Percentiles rank a stretch among this genome's conserved stretches.
phyloP scores from a whole-genome alignment of 768 basidiomycete species.

The Agrocybe praecox region DNA sequence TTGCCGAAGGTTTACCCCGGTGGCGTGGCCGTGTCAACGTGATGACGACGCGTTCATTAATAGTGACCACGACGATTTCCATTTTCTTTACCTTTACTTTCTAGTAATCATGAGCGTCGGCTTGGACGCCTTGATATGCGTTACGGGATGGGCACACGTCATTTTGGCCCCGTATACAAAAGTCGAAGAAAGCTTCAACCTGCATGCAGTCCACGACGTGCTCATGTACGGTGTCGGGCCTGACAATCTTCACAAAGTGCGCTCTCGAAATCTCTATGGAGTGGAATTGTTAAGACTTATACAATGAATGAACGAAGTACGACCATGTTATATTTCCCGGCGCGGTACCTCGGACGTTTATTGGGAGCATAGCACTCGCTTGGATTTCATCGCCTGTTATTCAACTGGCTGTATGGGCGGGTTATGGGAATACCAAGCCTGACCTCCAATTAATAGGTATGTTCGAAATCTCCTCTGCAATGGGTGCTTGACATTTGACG shows the following conservation, averaged over 20 bases:
- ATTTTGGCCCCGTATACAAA: constrained; percentile 87
- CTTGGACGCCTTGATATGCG: constrained; percentile 55
- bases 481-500: background rate
- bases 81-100: background rate
- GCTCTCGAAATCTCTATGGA: constrained; percentile 18
- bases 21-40: background rate
- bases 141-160: constrained; percentile 65
- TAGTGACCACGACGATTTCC: background rate
- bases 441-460: constrained; percentile 73
- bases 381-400: constrained; percentile 55
- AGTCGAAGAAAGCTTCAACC: constrained; percentile 96
- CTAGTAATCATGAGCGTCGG: constrained; percentile 21
- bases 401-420: constrained; percentile 39
- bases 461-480: constrained; percentile 21
- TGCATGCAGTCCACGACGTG: constrained; percentile 90
- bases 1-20: background rate
- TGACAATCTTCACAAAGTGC: constrained; percentile 49
- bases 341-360: constrained; percentile 85
- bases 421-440: constrained; percentile 54
- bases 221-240: constrained; percentile 69
- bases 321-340: constrained; percentile 91
- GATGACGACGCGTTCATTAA: background rate
- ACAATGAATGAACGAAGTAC: constrained; percentile 57
- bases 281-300: background rate
- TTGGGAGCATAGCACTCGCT: constrained; percentile 74